These are phyloP conservation scores for Narthecium ossifragum DNA, from an alignment of 106 monocot species.

Conservation along the genomic window DNA sequence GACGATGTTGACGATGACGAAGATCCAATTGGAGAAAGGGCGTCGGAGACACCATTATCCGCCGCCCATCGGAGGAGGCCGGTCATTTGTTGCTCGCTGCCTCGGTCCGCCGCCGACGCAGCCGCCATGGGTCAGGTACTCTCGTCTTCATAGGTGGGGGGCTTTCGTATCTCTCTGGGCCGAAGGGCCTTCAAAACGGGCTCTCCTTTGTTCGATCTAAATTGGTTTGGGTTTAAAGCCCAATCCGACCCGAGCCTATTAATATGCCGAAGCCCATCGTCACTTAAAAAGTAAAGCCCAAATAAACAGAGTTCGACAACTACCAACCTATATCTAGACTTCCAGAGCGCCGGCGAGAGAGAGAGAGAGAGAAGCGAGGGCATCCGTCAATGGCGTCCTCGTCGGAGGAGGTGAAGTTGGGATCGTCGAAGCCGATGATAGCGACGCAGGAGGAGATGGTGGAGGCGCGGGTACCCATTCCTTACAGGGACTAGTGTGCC, in stretches of 20 bases:
- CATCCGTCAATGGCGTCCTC: slow-evolving; percentile 14
- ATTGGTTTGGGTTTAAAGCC: too few species aligned
- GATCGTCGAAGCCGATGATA: slow-evolving; percentile 96
- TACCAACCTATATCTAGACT: background rate
- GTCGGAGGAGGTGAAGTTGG: slow-evolving; percentile 69
- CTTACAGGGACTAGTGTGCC: slow-evolving; percentile 96
- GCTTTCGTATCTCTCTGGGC: too few species aligned
- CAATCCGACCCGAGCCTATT: too few species aligned
- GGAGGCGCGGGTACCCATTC: slow-evolving; percentile 63
- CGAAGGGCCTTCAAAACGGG: background rate
- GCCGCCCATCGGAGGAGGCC: slow-evolving; percentile 72
- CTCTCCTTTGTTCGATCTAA: background rate
- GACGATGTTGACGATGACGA: background rate
- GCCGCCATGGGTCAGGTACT: too few species aligned
- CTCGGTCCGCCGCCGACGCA: slow-evolving; percentile 7
- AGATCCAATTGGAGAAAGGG: too few species aligned
- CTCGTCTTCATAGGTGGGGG: too few species aligned
- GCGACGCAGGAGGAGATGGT: slow-evolving; percentile 88
- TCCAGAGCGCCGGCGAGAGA: slow-evolving; percentile 2
- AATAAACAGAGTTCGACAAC: background rate
- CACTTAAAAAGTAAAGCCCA: background rate
- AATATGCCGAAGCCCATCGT: background rate
- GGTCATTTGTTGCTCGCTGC: slow-evolving; percentile 16
- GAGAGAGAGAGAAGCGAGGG: slow-evolving; percentile 8
- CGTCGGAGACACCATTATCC: slow-evolving; percentile 65